Percentiles rank a stretch among this genome's conserved stretches.
These are phyloP conservation scores for Lodderomyces jiufengensis DNA, from an alignment of 1,139 yeast species.

Conservation along the genomic window DNA sequence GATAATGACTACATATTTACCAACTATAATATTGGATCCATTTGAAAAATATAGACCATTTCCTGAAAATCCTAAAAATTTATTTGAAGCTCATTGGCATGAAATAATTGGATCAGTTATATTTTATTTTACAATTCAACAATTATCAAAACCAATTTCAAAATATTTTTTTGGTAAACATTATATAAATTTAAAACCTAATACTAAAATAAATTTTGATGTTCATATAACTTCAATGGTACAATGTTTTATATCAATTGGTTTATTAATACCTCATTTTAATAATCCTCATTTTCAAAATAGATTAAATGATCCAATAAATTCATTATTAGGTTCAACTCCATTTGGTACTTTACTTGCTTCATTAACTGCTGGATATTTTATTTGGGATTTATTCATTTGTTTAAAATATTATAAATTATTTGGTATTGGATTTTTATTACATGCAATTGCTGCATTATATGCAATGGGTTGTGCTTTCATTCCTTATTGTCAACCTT, in stretches of 20 bases:
- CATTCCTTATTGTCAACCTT: conserved; percentile 57
- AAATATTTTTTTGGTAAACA: conserved; percentile 36
- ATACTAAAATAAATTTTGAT: conserved; percentile 68
- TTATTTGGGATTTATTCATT: conserved; percentile 82
- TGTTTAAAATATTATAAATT: conserved; percentile 56
- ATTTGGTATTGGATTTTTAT: conserved; percentile 79
- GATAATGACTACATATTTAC: conserved; percentile 14
- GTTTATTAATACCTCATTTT: conserved; percentile 57
- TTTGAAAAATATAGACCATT: conserved; percentile 46
- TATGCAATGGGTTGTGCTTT: conserved; percentile 61
- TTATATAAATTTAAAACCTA: conserved; percentile 45
- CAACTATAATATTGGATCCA: conserved; percentile 39
- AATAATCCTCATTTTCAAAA: conserved; percentile 44
- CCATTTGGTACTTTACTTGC: conserved; percentile 73
- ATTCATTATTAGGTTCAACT: conserved; percentile 58
- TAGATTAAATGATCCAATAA: conserved; percentile 39
- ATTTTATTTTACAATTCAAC: conserved; percentile 38
- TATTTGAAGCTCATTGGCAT: conserved; percentile 50
- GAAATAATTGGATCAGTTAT: conserved; percentile 40
- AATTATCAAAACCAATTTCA: conserved; percentile 37
- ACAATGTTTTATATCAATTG: conserved; percentile 63
- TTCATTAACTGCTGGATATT: conserved; percentile 78
- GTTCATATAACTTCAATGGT: conserved; percentile 87
- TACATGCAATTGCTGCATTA: conserved; percentile 84
- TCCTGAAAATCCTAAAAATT: conserved; percentile 32